Base-by-base conservation (phyloP, 139 green algal species). In the Coccomyxa sp. region DNA sequence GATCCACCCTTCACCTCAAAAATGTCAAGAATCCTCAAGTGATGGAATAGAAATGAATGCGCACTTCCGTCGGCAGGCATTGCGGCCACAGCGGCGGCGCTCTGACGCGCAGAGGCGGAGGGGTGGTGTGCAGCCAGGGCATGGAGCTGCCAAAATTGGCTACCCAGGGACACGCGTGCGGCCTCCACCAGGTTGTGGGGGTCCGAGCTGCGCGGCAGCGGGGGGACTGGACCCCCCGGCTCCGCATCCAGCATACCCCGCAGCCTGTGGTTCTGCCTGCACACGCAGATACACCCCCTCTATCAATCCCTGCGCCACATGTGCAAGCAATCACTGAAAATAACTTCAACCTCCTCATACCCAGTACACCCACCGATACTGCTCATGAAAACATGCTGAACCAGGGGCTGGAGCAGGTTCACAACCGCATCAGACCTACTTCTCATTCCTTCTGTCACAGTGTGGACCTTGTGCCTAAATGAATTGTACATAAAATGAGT, bases 161-260 rank as follows among this genome's bases (percentile, higher is more conserved):
- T 21, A 28, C 7, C 68, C 0, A 51, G 77, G 59, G 71, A 51
- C 10, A 68, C 57, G 51, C 63, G 63, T 25, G 83, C 58, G 3
- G 66, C 80, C 38, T 60, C 80, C 21, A 13, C 30, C 3, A 58
- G 59, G 21, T n/a, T 27, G 59, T 76, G 30, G 15, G 28, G 15
- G 27, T 16, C 79, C 10, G 59, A 10, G 79, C 13, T 27, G 17
- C 15, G 13, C 9, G 21, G 14, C 21, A 31, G 45, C 67, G 58
- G 18, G 67, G 25, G 27, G 4, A 45, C 79, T 21, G 90, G 88
- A 11, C 87, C 87, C 32, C 88, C 93, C 14, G 88, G 86, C 67
- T 96, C 94, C 79, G 93, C 90, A 51, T 95, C 90, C 68, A 97
- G 87, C 88, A 95, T 85, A 80, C 79, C 79, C 27, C 86, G 68